phyloP scores from a whole-genome alignment of 352 stramenopile genomes.

The Aphanomyces stellatus region DNA sequence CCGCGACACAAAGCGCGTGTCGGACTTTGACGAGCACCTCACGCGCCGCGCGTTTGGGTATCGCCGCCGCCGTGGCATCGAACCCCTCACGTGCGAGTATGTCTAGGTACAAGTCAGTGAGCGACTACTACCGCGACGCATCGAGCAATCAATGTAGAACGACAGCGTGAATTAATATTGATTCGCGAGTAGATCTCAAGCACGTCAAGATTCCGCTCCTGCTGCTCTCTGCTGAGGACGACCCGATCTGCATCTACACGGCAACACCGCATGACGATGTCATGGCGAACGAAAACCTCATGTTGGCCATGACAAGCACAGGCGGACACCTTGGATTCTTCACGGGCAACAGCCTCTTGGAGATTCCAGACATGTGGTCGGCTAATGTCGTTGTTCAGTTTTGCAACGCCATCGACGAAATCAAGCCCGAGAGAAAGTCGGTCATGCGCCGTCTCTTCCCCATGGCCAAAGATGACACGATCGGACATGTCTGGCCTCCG shows the following conservation, averaged over 20 bases:
- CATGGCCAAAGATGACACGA: no score
- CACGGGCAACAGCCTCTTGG: slow-evolving; percentile 23
- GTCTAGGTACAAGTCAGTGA: slow-evolving; percentile 33
- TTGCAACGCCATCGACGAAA: slow-evolving; percentile 17
- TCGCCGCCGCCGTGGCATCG: not conserved
- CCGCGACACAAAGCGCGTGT: slow-evolving; percentile 29
- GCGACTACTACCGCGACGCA: slow-evolving; percentile 38
- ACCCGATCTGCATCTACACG: slow-evolving; percentile 39
- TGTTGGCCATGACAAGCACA: slow-evolving; percentile 51
- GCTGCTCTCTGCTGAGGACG: slow-evolving; percentile 41
- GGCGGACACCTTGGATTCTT: slow-evolving; percentile 70
- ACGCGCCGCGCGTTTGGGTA: slow-evolving; percentile 30
- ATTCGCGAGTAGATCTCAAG: slow-evolving; percentile 21
- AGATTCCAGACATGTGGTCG: slow-evolving; percentile 10
- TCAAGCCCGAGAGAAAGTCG: not conserved
- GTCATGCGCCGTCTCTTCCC: not conserved
- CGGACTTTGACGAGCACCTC: slow-evolving; percentile 54
- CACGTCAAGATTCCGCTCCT: slow-evolving; percentile 35
- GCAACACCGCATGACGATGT: slow-evolving; percentile 27
- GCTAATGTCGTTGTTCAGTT: slow-evolving; percentile 10
- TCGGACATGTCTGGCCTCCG: no score
- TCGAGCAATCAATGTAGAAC: slow-evolving; percentile 28
- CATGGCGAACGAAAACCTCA: slow-evolving; percentile 42
- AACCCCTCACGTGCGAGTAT: not conserved
- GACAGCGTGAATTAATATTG: not conserved